Evolutionary conservation across 805 yeast species (phyloP).

Genomic region (Nakazawaea laoshanensis): DNA sequence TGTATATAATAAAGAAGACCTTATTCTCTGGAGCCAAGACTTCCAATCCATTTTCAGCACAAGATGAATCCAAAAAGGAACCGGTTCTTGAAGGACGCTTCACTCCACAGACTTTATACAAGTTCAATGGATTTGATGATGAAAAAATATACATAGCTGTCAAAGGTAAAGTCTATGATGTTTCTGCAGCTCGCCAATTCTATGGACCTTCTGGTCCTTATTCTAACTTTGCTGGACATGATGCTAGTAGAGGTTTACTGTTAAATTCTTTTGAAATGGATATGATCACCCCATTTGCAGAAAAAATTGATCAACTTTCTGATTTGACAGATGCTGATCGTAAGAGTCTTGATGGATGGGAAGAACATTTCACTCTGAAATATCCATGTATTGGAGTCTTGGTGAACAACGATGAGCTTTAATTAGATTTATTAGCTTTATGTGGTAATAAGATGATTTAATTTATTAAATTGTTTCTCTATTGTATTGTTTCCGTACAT

Average conservation of each 20-base stretch:
- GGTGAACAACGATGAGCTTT: slow-evolving; percentile 26
- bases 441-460: no score
- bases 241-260: slow-evolving; percentile 90
- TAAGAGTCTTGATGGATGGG: slow-evolving; percentile 79
- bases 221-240: slow-evolving; percentile 90
- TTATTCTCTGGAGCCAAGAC: neutral
- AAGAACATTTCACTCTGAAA: slow-evolving; percentile 69
- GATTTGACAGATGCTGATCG: slow-evolving; percentile 54
- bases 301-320: slow-evolving; percentile 67
- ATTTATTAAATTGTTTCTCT: no score
- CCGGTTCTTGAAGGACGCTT: slow-evolving; percentile 33
- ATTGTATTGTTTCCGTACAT: no score
- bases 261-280: slow-evolving; percentile 72
- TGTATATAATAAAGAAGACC: slow-evolving; percentile 1
- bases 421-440: no score
- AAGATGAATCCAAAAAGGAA: slow-evolving; percentile 10
- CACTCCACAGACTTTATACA: slow-evolving; percentile 67
- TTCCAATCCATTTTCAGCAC: neutral
- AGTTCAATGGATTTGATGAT: slow-evolving; percentile 75
- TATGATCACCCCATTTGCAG: slow-evolving; percentile 53
- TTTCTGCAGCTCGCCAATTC: slow-evolving; percentile 67
- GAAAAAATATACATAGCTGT: slow-evolving; percentile 79
- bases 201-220: slow-evolving; percentile 97
- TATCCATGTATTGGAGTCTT: slow-evolving; percentile 76
- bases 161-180: slow-evolving; percentile 82